Evolutionary conservation across 768 basidiomycete genomes (phyloP).

Genomic region (Leccinellum luteum): DNA sequence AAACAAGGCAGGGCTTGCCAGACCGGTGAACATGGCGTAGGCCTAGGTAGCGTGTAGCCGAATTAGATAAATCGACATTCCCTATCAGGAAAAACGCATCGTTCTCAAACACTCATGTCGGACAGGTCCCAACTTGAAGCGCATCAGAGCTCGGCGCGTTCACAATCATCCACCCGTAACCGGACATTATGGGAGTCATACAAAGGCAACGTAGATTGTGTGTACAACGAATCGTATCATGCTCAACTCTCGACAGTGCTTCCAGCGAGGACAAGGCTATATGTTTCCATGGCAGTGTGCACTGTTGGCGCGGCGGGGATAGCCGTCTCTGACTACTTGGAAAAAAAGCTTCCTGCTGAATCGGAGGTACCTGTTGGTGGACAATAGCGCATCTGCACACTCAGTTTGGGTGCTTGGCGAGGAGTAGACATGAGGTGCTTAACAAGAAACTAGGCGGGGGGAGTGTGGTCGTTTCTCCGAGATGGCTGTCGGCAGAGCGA

Average conservation of each 20-base stretch:
- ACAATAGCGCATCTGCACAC: constrained; percentile 5
- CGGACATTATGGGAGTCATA: constrained; percentile 44
- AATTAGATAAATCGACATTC: neutral
- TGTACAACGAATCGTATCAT: constrained; percentile 5
- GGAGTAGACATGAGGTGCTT: neutral
- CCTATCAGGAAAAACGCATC: neutral
- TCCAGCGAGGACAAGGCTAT: constrained; percentile 51
- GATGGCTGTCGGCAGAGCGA: constrained; percentile 23
- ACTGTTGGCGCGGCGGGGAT: constrained; percentile 47
- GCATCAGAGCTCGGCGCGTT: no score
- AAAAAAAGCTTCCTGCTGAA: constrained; percentile 37
- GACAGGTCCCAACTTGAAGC: constrained; percentile 1
- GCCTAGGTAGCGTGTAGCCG: neutral
- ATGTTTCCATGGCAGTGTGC: constrained; percentile 48
- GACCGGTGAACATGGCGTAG: constrained; percentile 68
- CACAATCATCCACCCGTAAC: constrained; percentile 8
- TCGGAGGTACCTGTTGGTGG: neutral
- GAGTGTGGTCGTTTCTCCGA: constrained; percentile 11
- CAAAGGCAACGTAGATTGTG: constrained; percentile 31
- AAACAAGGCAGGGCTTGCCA: constrained; percentile 45
- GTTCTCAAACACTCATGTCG: constrained; percentile 16
- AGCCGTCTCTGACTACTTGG: constrained; percentile 49
- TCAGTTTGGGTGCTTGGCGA: neutral
- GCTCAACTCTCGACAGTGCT: constrained; percentile 39
- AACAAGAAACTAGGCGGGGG: neutral